These are phyloP conservation scores for Trichocladium uniseriatum DNA, from an alignment of 495 filamentous ascomycete species.

Conservation along the genomic window DNA sequence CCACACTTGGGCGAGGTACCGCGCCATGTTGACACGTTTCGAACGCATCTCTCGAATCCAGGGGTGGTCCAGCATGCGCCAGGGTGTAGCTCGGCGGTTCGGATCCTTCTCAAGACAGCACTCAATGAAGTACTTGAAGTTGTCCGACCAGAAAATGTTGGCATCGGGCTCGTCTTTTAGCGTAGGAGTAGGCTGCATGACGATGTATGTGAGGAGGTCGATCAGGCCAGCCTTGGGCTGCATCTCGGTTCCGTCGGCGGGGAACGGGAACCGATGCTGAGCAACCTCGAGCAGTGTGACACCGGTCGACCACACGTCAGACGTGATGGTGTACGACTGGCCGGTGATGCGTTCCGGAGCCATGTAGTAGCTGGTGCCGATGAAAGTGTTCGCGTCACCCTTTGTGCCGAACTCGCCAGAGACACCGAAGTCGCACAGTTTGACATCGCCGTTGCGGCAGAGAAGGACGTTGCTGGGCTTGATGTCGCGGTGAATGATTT, in stretches of 20 bases:
- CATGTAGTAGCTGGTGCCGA: constrained; percentile 99
- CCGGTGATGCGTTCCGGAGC: constrained; percentile 96
- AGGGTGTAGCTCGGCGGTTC: constrained; percentile 75
- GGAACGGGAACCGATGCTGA: constrained; percentile 96
- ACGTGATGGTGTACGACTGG: constrained; percentile 95
- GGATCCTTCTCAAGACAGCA: constrained; percentile 97
- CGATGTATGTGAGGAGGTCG: constrained; percentile 93
- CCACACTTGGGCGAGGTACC: constrained; percentile 89
- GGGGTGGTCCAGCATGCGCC: constrained; percentile 98
- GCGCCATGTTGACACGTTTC: constrained; percentile 94
- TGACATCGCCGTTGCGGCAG: constrained; percentile 85
- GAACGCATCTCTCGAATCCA: constrained; percentile 95
- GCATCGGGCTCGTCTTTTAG: constrained; percentile 83
- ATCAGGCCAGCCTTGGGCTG: constrained; percentile 76
- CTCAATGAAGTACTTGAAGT: constrained; percentile 98
- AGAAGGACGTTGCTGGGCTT: constrained; percentile 97
- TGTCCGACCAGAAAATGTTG: constrained; percentile 83
- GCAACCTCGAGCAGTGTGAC: constrained; percentile 95
- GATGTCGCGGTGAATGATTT: constrained; percentile 98
- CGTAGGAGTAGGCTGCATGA: constrained; percentile 89
- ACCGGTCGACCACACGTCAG: constrained; percentile 94
- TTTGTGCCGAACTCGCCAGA: constrained; percentile 97
- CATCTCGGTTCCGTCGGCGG: constrained; percentile 90
- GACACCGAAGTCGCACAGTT: constrained; percentile 97
- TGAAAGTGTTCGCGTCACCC: constrained; percentile 97